phyloP scores from a whole-genome alignment of 192 early-diverging fungal species.

The Coemansia sp. region DNA sequence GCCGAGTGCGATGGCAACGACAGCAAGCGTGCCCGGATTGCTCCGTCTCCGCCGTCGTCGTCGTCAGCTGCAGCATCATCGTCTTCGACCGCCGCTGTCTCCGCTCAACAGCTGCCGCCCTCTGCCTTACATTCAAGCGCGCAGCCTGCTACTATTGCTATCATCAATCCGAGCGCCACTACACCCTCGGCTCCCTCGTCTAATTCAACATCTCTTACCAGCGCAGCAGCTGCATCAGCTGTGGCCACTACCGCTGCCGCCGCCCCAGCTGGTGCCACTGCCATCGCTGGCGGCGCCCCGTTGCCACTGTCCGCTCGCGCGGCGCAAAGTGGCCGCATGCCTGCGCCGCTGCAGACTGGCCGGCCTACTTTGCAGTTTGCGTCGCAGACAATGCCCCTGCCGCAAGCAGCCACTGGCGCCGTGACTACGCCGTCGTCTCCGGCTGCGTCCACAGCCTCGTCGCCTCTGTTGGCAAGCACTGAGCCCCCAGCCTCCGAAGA shows the following conservation, averaged over 20 bases:
- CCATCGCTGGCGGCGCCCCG: constrained; percentile 14
- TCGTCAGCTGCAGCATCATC: constrained; percentile 4
- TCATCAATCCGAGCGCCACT: constrained; percentile 8
- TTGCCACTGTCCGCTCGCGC: constrained; percentile 23
- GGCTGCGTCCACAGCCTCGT: background rate
- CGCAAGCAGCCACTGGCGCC: constrained; percentile 17
- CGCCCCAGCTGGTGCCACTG: background rate
- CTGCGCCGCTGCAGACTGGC: constrained; percentile 23
- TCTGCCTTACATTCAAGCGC: background rate
- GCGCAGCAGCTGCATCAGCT: background rate
- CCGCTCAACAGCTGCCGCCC: constrained; percentile 6
- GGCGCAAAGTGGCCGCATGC: constrained; percentile 33
- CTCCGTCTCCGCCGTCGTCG: background rate
- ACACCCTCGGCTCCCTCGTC: constrained; percentile 5
- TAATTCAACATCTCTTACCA: background rate
- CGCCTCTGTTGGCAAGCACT: constrained; percentile 10
- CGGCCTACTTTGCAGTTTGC: constrained; percentile 8
- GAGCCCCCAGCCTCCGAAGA: constrained; percentile 21
- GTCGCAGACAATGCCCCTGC: constrained; percentile 1
- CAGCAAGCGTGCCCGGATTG: constrained; percentile 40
- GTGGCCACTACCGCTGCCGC: background rate
- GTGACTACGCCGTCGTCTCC: constrained; percentile 25
- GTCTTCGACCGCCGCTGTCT: constrained; percentile 2
- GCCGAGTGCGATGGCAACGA: constrained; percentile 20
- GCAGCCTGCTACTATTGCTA: constrained; percentile 15